Conservation (phyloP, 2,329 filamentous ascomycete genomes). For the Nannizziopsis barbatae region DNA sequence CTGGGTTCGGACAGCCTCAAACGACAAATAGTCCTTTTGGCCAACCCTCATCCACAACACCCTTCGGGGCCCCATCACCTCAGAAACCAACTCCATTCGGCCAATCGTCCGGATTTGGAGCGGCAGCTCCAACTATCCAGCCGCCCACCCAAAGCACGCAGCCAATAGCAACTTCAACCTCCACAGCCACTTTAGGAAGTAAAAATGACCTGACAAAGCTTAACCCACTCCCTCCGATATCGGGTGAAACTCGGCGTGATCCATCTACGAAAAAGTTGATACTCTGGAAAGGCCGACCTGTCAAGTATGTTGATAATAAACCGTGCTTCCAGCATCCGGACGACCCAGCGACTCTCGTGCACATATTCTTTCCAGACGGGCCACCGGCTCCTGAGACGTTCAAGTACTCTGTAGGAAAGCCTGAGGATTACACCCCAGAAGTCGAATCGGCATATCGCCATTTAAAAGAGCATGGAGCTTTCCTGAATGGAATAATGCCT, state of each 20-base stretch:
- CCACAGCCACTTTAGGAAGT: constrained; percentile 4
- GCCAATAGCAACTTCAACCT: not conserved
- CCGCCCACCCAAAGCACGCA: constrained; percentile 5
- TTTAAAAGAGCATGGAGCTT: constrained; percentile 55
- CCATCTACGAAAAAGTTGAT: constrained; percentile 34
- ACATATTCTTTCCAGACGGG: constrained; percentile 64
- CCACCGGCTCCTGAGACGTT: constrained; percentile 43
- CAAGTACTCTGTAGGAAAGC: constrained; percentile 42
- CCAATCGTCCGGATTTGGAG: constrained; percentile 19
- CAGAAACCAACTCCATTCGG: constrained; percentile 15
- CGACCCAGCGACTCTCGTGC: constrained; percentile 47
- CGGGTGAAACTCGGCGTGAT: constrained; percentile 29
- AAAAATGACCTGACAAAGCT: constrained; percentile 15
- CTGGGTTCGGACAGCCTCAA: constrained; percentile 25
- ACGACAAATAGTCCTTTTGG: constrained; percentile 24
- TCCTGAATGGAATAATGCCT: constrained; percentile 62
- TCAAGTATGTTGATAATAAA: constrained; percentile 46
- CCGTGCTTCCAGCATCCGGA: constrained; percentile 43
- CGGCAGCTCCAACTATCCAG: constrained; percentile 19
- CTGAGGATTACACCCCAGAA: constrained; percentile 40
- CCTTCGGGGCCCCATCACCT: constrained; percentile 20
- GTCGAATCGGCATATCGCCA: constrained; percentile 52
- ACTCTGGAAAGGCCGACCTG: constrained; percentile 53
- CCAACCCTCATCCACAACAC: constrained; percentile 19
- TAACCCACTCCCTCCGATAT: constrained; percentile 19